phyloP scores from a whole-genome alignment of 1,139 yeast genomes.

The Magnusiomyces suaveolens region DNA sequence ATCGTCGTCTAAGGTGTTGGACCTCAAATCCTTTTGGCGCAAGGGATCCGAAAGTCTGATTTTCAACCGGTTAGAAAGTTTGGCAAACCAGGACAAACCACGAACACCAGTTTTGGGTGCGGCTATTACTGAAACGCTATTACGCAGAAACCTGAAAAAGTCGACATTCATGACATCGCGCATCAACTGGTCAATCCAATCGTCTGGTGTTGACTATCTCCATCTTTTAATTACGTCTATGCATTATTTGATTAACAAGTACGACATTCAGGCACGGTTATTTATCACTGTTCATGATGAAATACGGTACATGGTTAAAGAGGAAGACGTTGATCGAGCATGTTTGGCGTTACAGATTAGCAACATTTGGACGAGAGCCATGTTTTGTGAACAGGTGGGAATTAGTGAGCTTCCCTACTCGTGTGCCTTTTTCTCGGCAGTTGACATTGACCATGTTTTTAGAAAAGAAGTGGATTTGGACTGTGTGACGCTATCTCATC shows the following conservation, averaged over 20 bases:
- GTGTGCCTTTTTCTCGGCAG: conserved; percentile 90
- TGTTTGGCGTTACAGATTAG: conserved; percentile 81
- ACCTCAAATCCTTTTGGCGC: conserved; percentile 44
- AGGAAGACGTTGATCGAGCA: conserved; percentile 61
- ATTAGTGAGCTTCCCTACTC: conserved; percentile 84
- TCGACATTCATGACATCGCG: conserved; percentile 72
- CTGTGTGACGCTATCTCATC: conserved; percentile 85
- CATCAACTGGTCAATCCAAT: conserved; percentile 96
- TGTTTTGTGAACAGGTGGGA: conserved; percentile 90
- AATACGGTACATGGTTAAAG: conserved; percentile 66
- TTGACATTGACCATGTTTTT: conserved; percentile 79
- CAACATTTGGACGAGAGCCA: conserved; percentile 92
- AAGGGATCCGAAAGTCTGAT: conserved; percentile 94
- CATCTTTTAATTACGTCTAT: conserved; percentile 78
- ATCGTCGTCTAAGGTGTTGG: conserved; percentile 23
- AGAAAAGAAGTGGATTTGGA: conserved; percentile 84
- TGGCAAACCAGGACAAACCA: conserved; percentile 79
- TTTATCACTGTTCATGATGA: conserved; percentile 93
- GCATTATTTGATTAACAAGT: conserved; percentile 66
- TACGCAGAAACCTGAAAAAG: conserved; percentile 52
- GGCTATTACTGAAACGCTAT: conserved; percentile 79
- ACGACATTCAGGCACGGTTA: conserved; percentile 65
- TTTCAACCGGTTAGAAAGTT: conserved; percentile 77
- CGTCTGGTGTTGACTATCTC: conserved; percentile 93
- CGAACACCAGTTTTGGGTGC: conserved; percentile 90